These are phyloP conservation scores for Malassezia sympodialis DNA, from an alignment of 1,284 basidiomycete species.

Conservation along the genomic window DNA sequence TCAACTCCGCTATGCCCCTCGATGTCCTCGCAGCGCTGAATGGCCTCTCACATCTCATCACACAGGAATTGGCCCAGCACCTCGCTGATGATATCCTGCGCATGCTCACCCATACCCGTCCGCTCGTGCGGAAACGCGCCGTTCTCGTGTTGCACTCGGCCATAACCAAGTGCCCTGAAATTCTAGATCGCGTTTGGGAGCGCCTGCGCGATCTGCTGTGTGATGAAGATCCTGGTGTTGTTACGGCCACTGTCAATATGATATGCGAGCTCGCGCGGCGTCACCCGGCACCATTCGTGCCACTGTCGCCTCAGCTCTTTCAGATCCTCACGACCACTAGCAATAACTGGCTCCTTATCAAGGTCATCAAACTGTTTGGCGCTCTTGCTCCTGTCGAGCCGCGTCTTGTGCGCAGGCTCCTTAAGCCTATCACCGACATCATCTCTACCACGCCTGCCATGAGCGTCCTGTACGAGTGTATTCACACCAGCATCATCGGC, in stretches of 20 bases:
- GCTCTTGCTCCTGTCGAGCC: constrained; percentile 70
- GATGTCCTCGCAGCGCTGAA: constrained; percentile 75
- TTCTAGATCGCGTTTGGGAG: constrained; percentile 34
- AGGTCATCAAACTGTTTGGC: constrained; percentile 69
- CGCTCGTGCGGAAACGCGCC: constrained; percentile 74
- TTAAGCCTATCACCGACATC: constrained; percentile 82
- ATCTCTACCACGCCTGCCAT: constrained; percentile 94
- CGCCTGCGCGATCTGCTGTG: constrained; percentile 63
- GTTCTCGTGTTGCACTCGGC: constrained; percentile 62
- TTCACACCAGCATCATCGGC: constrained; percentile 92
- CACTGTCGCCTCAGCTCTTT: constrained; percentile 75
- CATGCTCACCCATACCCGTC: constrained; percentile 80
- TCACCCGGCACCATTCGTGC: constrained; percentile 34
- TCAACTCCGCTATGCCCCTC: constrained; percentile 61
- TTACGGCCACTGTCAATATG: constrained; percentile 84
- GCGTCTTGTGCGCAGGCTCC: constrained; percentile 81
- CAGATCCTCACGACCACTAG: constrained; percentile 83
- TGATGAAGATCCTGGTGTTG: constrained; percentile 57
- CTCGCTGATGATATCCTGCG: constrained; percentile 73
- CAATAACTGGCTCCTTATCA: constrained; percentile 99
- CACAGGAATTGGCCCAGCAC: constrained; percentile 76
- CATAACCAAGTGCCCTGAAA: constrained; percentile 32
- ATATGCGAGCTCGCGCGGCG: constrained; percentile 72
- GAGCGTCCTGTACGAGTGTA: constrained; percentile 91
- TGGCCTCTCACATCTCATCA: constrained; percentile 77